Evolutionary conservation across 2,329 filamentous ascomycete genomes (phyloP).

Genomic region (Arthrobotrys megalospora): DNA sequence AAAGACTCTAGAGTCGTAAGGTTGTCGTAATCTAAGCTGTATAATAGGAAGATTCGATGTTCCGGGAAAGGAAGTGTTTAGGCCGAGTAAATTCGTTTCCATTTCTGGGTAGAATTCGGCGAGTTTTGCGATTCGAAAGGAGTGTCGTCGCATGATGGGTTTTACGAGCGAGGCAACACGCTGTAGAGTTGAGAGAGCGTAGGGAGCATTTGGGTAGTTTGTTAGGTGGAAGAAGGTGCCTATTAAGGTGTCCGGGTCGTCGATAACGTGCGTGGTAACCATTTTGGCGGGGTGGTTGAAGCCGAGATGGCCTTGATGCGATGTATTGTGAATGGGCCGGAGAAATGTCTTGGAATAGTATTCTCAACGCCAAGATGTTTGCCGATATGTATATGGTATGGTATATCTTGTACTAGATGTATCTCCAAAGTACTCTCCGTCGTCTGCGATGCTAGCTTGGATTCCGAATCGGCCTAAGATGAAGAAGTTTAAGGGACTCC

Average conservation of each 20-base stretch:
- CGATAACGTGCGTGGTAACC: conserved; percentile 54
- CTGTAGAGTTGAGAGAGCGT: conserved; percentile 73
- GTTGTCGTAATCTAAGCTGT: conserved; percentile 83
- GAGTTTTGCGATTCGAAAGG: conserved; percentile 83
- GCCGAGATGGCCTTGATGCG: not conserved
- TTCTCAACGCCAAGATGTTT: too few species aligned
- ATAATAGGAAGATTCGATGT: conserved; percentile 70
- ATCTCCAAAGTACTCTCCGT: not conserved
- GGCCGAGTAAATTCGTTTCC: conserved; percentile 50
- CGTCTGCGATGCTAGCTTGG: conserved; percentile 20
- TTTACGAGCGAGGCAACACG: conserved; percentile 91
- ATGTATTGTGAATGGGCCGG: too few species aligned
- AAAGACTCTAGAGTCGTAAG: conserved; percentile 81
- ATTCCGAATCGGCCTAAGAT: not conserved
- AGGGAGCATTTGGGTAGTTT: conserved; percentile 72
- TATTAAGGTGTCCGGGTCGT: conserved; percentile 61
- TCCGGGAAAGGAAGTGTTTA: conserved; percentile 58
- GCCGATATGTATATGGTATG: not conserved
- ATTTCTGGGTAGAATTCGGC: conserved; percentile 85
- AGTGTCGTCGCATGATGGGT: conserved; percentile 90
- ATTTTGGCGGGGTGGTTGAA: conserved; percentile 29
- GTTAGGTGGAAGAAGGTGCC: conserved; percentile 66
- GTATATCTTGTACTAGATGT: not conserved
- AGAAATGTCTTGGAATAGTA: too few species aligned
- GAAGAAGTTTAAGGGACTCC: conserved; percentile 1